phyloP scores from a whole-genome alignment of 2,329 filamentous ascomycete genomes.

The Davidsoniella eucalypti region DNA sequence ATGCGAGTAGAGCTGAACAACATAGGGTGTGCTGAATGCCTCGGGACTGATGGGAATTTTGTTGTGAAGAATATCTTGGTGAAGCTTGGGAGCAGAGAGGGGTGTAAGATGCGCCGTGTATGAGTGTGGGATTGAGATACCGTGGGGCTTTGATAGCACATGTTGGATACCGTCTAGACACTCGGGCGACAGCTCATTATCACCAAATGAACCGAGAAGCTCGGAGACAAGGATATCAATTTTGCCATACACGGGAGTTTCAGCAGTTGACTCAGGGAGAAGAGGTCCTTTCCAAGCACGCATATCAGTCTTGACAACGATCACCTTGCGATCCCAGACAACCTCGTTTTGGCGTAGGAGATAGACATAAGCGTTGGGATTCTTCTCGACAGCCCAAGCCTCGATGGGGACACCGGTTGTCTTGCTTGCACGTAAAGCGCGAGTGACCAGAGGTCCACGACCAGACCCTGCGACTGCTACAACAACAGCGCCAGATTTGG shows the following conservation, averaged over 20 bases:
- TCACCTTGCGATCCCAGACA: constrained; percentile 67
- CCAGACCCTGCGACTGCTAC: constrained; percentile 89
- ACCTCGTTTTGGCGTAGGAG: constrained; percentile 71
- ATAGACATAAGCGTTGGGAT: constrained; percentile 91
- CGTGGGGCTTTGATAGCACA: constrained; percentile 59
- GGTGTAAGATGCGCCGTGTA: constrained; percentile 94
- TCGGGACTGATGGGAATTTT: constrained; percentile 45
- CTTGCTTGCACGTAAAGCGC: constrained; percentile 66
- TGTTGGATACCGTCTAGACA: constrained; percentile 92
- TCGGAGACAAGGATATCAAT: constrained; percentile 93
- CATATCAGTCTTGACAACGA: constrained; percentile 93
- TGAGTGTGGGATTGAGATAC: constrained; percentile 82
- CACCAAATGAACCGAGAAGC: constrained; percentile 83
- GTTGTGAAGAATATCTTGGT: constrained; percentile 54
- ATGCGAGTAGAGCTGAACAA: constrained; percentile 79
- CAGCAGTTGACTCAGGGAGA: constrained; percentile 25
- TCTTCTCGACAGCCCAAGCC: constrained; percentile 92
- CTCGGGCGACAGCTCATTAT: constrained; percentile 93
- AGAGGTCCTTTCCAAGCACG: constrained; percentile 80
- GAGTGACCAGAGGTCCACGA: constrained; percentile 77
- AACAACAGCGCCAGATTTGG: constrained; percentile 54
- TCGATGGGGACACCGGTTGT: constrained; percentile 62
- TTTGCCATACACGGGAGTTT: constrained; percentile 37
- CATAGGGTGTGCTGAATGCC: constrained; percentile 83
- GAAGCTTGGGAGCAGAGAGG: constrained; percentile 70